Evolutionary conservation across 192 early-diverging fungal genomes (phyloP).

Genomic region (Rhizoclosmatium globosum): DNA sequence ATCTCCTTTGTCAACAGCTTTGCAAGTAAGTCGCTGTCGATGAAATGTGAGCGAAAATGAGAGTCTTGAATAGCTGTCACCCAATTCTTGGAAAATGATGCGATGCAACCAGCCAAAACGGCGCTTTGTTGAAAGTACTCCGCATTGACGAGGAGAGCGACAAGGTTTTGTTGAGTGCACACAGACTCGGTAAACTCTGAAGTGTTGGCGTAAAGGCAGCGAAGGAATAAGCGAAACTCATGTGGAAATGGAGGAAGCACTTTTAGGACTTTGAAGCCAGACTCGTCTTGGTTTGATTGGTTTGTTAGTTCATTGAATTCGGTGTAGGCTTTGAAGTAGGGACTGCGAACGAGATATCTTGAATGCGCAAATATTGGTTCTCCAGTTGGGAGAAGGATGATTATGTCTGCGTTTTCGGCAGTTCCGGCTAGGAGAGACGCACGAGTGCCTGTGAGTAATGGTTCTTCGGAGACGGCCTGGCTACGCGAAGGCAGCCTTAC

Average conservation of each 20-base stretch:
- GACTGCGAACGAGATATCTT: neutral
- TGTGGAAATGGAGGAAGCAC: conserved; percentile 1
- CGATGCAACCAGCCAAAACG: neutral
- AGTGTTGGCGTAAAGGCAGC: neutral
- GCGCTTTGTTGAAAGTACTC: neutral
- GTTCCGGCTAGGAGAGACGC: neutral
- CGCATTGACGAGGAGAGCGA: neutral
- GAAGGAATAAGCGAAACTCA: neutral
- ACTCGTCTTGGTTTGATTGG: neutral
- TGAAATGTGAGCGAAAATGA: neutral
- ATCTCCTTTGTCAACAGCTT: neutral
- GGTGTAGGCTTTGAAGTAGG: neutral
- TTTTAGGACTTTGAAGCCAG: neutral
- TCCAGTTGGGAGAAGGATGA: neutral
- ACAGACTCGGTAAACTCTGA: neutral
- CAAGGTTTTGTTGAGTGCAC: neutral
- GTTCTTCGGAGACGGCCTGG: no score
- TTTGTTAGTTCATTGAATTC: no score
- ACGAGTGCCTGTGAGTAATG: no score
- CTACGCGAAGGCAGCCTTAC: no score
- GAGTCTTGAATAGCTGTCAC: neutral
- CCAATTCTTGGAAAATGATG: neutral
- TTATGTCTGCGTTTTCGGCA: neutral
- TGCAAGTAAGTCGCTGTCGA: neutral
- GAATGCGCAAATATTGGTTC: neutral